A percentile compares a stretch with the other conserved stretches of the same genome.
Conservation (phyloP, 306 rosid genomes). For the Rosa rugosa region DNA sequence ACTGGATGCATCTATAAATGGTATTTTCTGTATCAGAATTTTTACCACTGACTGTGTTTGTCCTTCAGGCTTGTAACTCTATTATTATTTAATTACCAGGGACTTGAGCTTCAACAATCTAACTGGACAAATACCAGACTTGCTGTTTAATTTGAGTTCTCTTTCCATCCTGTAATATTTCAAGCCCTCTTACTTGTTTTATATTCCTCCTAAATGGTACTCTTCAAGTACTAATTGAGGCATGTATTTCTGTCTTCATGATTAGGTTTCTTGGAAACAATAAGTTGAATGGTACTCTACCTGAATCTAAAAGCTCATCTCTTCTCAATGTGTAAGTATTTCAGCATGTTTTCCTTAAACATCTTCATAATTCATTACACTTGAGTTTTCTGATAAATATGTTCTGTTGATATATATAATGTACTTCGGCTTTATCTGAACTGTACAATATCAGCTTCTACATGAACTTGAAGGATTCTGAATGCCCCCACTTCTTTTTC, state of each 20-base stretch:
- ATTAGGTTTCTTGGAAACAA: slow-evolving; percentile 83
- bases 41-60: not conserved
- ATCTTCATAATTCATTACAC: not conserved
- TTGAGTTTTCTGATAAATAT: not conserved
- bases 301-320: slow-evolving; percentile 40
- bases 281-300: slow-evolving; percentile 57
- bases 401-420: not conserved
- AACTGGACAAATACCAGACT: slow-evolving; percentile 51
- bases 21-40: not conserved
- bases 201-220: slow-evolving; percentile 4
- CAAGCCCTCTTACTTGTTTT: slow-evolving; percentile 9
- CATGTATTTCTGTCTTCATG: slow-evolving; percentile 9
- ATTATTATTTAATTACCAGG: slow-evolving; percentile 39
- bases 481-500: not conserved
- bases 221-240: slow-evolving; percentile 16
- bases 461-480: not conserved
- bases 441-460: not conserved
- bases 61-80: not conserved
- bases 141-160: slow-evolving; percentile 62
- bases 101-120: slow-evolving; percentile 90
- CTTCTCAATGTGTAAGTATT: slow-evolving; percentile 61
- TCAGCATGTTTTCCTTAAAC: slow-evolving; percentile 1
- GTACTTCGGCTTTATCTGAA: not conserved
- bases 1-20: not conserved
- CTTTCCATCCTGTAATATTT: slow-evolving; percentile 60